Conservation (phyloP, 106 monocot species). For the Gastrodia elata region DNA sequence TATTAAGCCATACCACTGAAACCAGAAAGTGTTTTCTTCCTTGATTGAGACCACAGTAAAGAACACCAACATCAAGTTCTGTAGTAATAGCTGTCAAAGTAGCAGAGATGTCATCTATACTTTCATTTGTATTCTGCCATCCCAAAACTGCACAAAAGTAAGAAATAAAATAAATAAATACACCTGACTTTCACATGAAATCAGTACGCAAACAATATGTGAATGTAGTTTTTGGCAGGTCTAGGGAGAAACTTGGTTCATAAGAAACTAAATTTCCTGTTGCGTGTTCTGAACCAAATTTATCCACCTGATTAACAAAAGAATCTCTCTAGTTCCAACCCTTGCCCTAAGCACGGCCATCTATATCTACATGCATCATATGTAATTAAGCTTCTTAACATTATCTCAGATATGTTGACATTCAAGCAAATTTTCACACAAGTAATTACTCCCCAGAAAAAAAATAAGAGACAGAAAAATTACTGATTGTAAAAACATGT, state of each 20-base stretch:
- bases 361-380: not conserved
- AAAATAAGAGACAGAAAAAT: conserved; percentile 2
- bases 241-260: not conserved
- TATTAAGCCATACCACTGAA: conserved; percentile 75
- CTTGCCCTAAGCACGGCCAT: not conserved
- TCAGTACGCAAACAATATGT: not conserved
- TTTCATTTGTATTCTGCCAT: conserved; percentile 84
- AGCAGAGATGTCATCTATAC: conserved; percentile 71
- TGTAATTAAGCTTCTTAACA: not conserved
- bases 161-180: not conserved
- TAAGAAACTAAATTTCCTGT: not conserved
- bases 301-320: not conserved
- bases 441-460: not conserved
- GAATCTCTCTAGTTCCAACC: not conserved
- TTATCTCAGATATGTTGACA: not conserved
- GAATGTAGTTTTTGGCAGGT: not conserved
- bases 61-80: conserved; percentile 61
- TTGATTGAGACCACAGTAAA: conserved; percentile 56
- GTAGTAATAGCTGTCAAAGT: conserved; percentile 73
- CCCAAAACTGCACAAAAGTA: conserved; percentile 78
- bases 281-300: not conserved
- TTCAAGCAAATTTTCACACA: not conserved
- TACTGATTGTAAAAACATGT: conserved; percentile 83
- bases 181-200: not conserved
- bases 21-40: conserved; percentile 65